Conservation (phyloP, 805 yeast genomes). For the Ogataea dorogensis region DNA sequence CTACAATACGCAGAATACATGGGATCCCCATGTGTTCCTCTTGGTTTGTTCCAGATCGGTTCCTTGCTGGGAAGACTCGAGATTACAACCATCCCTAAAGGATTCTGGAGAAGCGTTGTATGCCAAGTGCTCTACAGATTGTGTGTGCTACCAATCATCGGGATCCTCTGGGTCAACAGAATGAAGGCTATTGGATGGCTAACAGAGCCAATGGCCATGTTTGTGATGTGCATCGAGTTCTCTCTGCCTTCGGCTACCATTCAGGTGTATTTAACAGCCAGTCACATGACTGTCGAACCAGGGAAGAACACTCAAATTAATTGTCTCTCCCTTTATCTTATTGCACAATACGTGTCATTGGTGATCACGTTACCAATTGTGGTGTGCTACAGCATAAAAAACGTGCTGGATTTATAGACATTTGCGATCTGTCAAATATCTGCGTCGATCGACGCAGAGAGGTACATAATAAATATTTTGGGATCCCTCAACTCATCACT, state of each 20-base stretch:
- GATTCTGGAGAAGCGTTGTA: slow-evolving; percentile 57
- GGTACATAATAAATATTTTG: background rate
- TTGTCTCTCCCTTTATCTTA: slow-evolving; percentile 51
- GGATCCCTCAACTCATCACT: slow-evolving; percentile 1
- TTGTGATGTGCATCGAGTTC: slow-evolving; percentile 47
- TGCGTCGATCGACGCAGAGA: slow-evolving; percentile 14
- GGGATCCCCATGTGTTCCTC: slow-evolving; percentile 54
- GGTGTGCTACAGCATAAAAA: slow-evolving; percentile 42
- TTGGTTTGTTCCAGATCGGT: slow-evolving; percentile 52
- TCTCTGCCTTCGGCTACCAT: slow-evolving; percentile 59
- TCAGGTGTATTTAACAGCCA: slow-evolving; percentile 58
- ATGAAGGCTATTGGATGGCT: slow-evolving; percentile 49
- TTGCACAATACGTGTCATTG: slow-evolving; percentile 47
- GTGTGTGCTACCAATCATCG: slow-evolving; percentile 50
- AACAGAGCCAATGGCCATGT: slow-evolving; percentile 38
- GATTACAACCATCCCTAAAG: slow-evolving; percentile 44
- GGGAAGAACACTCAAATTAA: slow-evolving; percentile 48
- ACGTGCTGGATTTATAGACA: slow-evolving; percentile 24
- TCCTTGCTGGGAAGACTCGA: slow-evolving; percentile 53
- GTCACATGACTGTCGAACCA: slow-evolving; percentile 50
- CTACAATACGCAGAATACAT: slow-evolving; percentile 49
- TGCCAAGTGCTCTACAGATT: slow-evolving; percentile 42
- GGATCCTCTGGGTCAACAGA: slow-evolving; percentile 48
- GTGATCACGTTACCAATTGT: slow-evolving; percentile 50
- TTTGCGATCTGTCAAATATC: slow-evolving; percentile 1